Percentiles rank a stretch among this genome's conserved stretches.
These are phyloP conservation scores for Phlegmacium glaucopus DNA, from an alignment of 768 basidiomycete genomes.

Conservation along the genomic window DNA sequence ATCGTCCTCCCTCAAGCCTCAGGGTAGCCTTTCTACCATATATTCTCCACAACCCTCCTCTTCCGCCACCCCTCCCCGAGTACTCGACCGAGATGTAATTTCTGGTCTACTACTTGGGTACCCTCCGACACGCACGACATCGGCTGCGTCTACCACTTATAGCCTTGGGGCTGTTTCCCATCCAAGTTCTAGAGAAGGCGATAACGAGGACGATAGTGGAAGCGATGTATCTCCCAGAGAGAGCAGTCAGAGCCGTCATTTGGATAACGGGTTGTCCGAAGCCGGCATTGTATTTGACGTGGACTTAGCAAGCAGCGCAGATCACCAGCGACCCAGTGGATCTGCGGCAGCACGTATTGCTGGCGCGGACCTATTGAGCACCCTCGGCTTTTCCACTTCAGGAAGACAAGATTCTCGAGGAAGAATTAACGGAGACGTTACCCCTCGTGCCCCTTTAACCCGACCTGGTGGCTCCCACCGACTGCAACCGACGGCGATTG, in stretches of 20 bases:
- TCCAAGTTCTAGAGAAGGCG: conserved; percentile 51
- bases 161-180: conserved; percentile 31
- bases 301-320: conserved; percentile 7
- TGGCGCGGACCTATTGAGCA: conserved; percentile 14
- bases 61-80: conserved; percentile 51
- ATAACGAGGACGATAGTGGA: conserved; percentile 49
- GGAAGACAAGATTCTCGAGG: conserved; percentile 18
- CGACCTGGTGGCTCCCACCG: conserved; percentile 12
- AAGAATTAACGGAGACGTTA: conserved; percentile 53
- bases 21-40: conserved; percentile 4
- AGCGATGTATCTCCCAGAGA: conserved; percentile 21
- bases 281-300: conserved; percentile 26
- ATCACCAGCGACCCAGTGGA: conserved; percentile 25
- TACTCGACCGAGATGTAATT: conserved; percentile 70
- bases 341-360: conserved; percentile 29
- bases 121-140: conserved; percentile 38
- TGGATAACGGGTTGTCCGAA: too few species aligned
- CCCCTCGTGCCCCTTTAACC: conserved; percentile 36
- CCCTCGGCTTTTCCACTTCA: conserved; percentile 13
- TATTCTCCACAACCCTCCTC: conserved; percentile 32
- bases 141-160: conserved; percentile 31
- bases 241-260: background rate
- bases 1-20: background rate
- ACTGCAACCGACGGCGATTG: conserved; percentile 16
- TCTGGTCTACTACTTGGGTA: conserved; percentile 62